Base-by-base conservation (phyloP, 306 rosid species). In the Hippophae gyantsensis region DNA sequence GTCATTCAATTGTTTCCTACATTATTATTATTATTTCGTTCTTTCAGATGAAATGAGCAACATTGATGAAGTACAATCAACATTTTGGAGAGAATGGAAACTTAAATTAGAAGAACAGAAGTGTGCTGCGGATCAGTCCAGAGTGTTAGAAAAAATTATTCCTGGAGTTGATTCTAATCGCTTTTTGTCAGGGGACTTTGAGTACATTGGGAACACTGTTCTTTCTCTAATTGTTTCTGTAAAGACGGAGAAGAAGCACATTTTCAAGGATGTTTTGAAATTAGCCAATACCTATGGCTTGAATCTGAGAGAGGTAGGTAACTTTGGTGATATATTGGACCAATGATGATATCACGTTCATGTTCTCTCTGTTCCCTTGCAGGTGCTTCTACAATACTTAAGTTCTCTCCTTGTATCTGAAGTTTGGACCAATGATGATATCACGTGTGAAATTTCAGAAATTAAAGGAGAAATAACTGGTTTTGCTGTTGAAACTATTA, bases 81-180 rank as follows among this genome's bases (percentile, higher is more conserved):
- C 95, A 59, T 93, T 93, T 81, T 93, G 99, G 99, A 84, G 88
- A 69, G 96, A 85, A 69, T 92, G 99, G 99, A 93, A 93, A 74
- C 56, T 71, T 72, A 93, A 93, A 77, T 74, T 88, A 70, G 97
- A 93, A 63, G 90, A 88, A 75, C 90, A 86, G 71, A 88, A 86
- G 76, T 84, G 76, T 53, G 77, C 80, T 43, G 77, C 99, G 38
- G 99, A 93, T 74, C 81, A 72, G 46, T 86, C 95, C 60, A 84
- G 97, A 69, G 82, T 81, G 23, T 65, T 93, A 62, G 94, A 85
- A 74, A 82, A 74, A 57, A 84, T 86, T 67, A 75, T 93, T 75
- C 96, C 99, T 52, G 97, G 95, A 41, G 97, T 93, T 64, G 94
- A 88, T 75, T 73, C 94, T 5, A 80, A 80, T 52, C 93, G 97